A percentile compares a stretch with the other conserved stretches of the same genome.
Conservation (phyloP, 306 rosid species). For the Lotus japonicus region DNA sequence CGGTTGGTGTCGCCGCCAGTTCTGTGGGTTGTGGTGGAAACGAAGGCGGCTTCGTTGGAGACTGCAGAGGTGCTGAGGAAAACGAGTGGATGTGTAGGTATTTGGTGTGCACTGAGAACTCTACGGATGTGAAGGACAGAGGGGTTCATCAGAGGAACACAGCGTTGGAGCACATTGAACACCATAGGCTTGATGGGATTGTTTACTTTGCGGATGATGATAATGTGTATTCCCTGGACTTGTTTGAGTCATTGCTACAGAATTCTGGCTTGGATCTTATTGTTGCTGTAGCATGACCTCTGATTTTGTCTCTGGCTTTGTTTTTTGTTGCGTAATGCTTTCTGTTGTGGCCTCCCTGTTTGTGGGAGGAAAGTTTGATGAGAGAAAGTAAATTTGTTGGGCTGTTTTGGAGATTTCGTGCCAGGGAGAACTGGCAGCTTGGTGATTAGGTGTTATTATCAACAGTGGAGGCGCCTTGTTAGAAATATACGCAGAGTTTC, state of each 20-base stretch:
- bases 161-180: slow-evolving; percentile 89
- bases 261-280: no score
- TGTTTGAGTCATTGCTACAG: slow-evolving; percentile 50
- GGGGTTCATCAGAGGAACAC: slow-evolving; percentile 92
- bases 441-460: no score
- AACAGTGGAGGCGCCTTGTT: no score
- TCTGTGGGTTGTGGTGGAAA: slow-evolving; percentile 92
- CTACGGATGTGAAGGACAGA: slow-evolving; percentile 65
- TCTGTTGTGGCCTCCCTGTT: no score
- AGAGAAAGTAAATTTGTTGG: no score
- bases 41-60: slow-evolving; percentile 70
- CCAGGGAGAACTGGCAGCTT: no score
- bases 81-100: slow-evolving; percentile 88
- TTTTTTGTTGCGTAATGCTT: no score
- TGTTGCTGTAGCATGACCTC: no score
- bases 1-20: slow-evolving; percentile 75
- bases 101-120: slow-evolving; percentile 64
- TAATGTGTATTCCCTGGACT: slow-evolving; percentile 70
- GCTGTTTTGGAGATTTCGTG: no score
- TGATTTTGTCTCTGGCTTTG: no score
- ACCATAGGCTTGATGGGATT: slow-evolving; percentile 77
- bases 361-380: no score
- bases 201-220: slow-evolving; percentile 95
- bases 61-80: slow-evolving; percentile 89
- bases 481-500: no score